Evolutionary conservation across 2,329 filamentous ascomycete genomes (phyloP), one percentile per base, ranked within the genome.

Genomic region (Aspergillus novoparasiticus): DNA sequence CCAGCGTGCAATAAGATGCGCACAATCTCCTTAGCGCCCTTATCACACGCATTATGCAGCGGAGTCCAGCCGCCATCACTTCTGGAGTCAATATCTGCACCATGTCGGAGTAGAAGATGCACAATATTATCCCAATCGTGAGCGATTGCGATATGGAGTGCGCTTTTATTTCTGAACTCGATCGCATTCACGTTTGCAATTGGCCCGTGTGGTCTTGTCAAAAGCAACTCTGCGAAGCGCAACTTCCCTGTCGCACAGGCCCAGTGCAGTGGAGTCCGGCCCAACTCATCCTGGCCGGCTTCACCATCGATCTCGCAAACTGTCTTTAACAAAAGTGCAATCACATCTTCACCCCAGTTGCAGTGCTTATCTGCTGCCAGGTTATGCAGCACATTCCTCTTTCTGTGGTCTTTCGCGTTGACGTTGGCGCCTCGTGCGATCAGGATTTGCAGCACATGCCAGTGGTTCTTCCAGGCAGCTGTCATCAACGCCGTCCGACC

Each of bases 251-350:
- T 86, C 28, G 83, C 85, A 41, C 84, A 86, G 1, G 86, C 85
- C 85, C 85, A 87, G 64, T 87, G 80, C 48, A 88, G 71, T 3
- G 86, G 83, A 34, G 83, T 85, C 14, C 86, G 79, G 11, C 82
- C 82, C 26, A 83, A 71, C 58, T 78, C 77, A 68, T 84, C 82
- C 32, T 76, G 74, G 0, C 76, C 79, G 1, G 71, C 71, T 4
- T 69, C 68, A 8, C 77, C 79, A 64, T 82, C 80, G 34, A 83
- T 71, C 12, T 72, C 68, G 62, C 80, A 79, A 26, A 75, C 71
- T 5, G 76, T 78, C 23, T 71, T 67, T 54, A 84, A 65, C 43
- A 84, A 63, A 57, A 80, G 60, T 19, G 74, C 71, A 21, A 84
- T 76, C 21, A 82, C 78, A 63, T 82, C 78, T 34, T 80, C 73